Percentiles rank a stretch among this genome's conserved stretches.
These are phyloP conservation scores for Nectriaceae sp. DNA, from an alignment of 2,329 filamentous ascomycete species.

Conservation along the genomic window DNA sequence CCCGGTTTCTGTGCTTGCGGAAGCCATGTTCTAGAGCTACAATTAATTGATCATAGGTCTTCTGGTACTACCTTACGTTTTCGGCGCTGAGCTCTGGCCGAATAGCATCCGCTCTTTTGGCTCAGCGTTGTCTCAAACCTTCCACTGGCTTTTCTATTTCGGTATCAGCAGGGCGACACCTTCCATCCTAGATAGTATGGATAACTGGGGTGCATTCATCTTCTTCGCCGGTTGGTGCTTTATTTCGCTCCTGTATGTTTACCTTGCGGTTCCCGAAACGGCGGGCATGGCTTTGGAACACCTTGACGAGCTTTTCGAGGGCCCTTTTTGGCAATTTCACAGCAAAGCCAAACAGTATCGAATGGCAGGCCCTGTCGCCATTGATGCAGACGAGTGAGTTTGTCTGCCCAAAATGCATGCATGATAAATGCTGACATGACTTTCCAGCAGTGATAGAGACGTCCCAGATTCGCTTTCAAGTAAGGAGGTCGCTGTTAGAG, in stretches of 20 bases:
- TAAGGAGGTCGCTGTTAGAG: too few species aligned
- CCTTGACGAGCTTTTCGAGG: slow-evolving; percentile 38
- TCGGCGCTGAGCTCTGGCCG: slow-evolving; percentile 47
- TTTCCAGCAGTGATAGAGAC: too few species aligned
- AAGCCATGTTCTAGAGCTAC: too few species aligned
- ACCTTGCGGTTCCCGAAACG: slow-evolving; percentile 41
- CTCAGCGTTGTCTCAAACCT: slow-evolving; percentile 26
- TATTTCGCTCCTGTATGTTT: slow-evolving; percentile 39
- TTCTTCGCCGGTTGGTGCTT: slow-evolving; percentile 44
- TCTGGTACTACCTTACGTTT: slow-evolving; percentile 45
- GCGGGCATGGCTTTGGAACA: slow-evolving; percentile 40
- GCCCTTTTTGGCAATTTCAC: too few species aligned
- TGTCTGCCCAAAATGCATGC: too few species aligned
- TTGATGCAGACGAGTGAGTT: too few species aligned
- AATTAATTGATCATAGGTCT: slow-evolving; percentile 18
- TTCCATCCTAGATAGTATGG: slow-evolving; percentile 32
- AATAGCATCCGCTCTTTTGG: slow-evolving; percentile 47
- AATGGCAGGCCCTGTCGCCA: too few species aligned
- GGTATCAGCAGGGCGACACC: slow-evolving; percentile 37
- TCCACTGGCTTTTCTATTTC: slow-evolving; percentile 41
- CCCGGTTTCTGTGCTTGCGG: not conserved
- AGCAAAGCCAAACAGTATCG: too few species aligned
- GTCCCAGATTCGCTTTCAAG: too few species aligned
- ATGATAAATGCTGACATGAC: too few species aligned
- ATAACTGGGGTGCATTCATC: slow-evolving; percentile 42